Conservation (phyloP, 495 filamentous ascomycete species). For the Penicillium taxi region DNA sequence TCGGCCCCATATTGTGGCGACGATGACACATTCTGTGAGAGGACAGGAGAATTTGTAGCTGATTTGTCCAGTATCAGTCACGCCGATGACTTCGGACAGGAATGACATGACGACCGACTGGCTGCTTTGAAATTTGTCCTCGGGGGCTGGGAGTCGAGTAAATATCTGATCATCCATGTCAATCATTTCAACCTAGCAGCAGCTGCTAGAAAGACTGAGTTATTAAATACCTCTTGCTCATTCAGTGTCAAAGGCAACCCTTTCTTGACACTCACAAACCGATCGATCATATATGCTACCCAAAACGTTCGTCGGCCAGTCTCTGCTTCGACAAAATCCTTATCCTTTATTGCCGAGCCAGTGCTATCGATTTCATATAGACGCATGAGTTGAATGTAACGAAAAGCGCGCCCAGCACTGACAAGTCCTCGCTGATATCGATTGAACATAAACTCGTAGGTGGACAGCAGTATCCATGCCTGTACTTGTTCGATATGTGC, state of each 20-base stretch:
- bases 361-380: slow-evolving; percentile 41
- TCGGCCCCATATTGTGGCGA: too few relatives aligned
- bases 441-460: slow-evolving; percentile 39
- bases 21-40: too few relatives aligned
- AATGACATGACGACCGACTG: too few relatives aligned
- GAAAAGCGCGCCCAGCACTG: slow-evolving; percentile 45
- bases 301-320: slow-evolving; percentile 46
- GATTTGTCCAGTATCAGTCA: too few relatives aligned
- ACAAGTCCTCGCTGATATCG: slow-evolving; percentile 41
- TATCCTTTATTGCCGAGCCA: background rate
- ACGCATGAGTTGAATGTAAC: slow-evolving; percentile 41
- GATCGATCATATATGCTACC: slow-evolving; percentile 48
- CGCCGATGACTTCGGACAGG: too few relatives aligned
- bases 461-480: slow-evolving; percentile 43
- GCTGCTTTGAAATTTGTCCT: too few relatives aligned
- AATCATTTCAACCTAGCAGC: too few relatives aligned
- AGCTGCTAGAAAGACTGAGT: too few relatives aligned
- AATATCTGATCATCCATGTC: too few relatives aligned
- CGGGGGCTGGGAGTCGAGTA: too few relatives aligned
- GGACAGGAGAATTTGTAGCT: too few relatives aligned
- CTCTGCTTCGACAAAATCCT: slow-evolving; percentile 24
- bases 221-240: slow-evolving; percentile 45
- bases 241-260: slow-evolving; percentile 41
- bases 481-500: slow-evolving; percentile 28
- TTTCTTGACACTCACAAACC: slow-evolving; percentile 38